Evolutionary conservation across 75 land plant genomes (phyloP).

Genomic region (Adiantum capillusveneris): DNA sequence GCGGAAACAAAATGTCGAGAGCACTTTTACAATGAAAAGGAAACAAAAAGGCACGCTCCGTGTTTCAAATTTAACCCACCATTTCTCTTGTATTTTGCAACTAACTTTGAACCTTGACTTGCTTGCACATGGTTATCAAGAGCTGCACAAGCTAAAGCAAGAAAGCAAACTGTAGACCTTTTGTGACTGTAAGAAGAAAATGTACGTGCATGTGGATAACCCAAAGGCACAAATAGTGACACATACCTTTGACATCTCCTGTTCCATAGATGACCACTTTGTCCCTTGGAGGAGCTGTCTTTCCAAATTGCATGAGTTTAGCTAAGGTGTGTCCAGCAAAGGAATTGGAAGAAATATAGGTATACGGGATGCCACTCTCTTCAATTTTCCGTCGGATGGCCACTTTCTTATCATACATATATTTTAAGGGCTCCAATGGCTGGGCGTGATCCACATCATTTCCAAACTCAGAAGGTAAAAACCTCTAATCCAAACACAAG

Average conservation of each 20-base stretch:
- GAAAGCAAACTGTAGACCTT: no score
- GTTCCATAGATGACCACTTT: slow-evolving; percentile 46
- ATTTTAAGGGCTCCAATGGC: slow-evolving; percentile 34
- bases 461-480: slow-evolving; percentile 73
- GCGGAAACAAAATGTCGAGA: no score
- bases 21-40: no score
- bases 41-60: no score
- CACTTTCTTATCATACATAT: slow-evolving; percentile 38
- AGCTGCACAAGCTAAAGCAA: no score
- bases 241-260: slow-evolving; percentile 49
- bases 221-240: no score
- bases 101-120: no score
- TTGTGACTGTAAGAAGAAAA: no score
- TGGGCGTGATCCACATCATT: slow-evolving; percentile 40
- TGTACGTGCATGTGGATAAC: no score
- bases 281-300: slow-evolving; percentile 43
- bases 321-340: slow-evolving; percentile 50
- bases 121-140: no score
- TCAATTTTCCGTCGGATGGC: slow-evolving; percentile 38
- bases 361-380: slow-evolving; percentile 44
- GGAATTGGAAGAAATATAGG: slow-evolving; percentile 48
- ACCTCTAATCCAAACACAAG: slow-evolving; percentile 30
- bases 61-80: no score
- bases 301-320: slow-evolving; percentile 38
- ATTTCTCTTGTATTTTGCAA: no score